A percentile compares a stretch with the other conserved stretches of the same genome.
Conservation (phyloP, 2,329 filamentous ascomycete genomes). For the Teratosphaeria nubilosa region DNA sequence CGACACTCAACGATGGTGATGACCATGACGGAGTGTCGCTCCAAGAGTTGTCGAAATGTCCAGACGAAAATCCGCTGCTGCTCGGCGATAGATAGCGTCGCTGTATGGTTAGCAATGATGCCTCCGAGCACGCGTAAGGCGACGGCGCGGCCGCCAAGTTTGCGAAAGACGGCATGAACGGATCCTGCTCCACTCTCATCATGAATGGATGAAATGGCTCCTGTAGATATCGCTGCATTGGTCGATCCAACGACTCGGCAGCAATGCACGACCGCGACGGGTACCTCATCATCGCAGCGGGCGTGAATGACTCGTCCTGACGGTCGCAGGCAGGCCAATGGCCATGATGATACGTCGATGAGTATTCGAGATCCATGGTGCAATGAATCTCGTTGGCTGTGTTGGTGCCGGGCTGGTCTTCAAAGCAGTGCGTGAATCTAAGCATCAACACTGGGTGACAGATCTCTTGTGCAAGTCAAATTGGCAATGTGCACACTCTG, state of each 20-base stretch:
- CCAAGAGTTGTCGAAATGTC: conserved; percentile 3
- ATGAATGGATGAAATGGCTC: conserved; percentile 1
- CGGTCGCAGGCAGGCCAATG: background rate
- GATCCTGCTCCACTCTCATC: background rate
- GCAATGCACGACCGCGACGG: background rate
- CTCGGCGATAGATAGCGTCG: conserved; percentile 5
- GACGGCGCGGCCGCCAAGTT: background rate
- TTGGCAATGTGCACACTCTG: no score
- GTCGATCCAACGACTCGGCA: background rate
- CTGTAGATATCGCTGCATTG: conserved; percentile 4
- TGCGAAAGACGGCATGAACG: background rate
- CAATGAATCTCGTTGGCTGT: background rate
- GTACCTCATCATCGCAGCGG: background rate
- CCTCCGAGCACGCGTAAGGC: background rate
- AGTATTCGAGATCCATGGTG: background rate
- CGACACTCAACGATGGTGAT: conserved; percentile 1
- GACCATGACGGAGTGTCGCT: conserved; percentile 2
- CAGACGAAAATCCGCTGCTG: conserved; percentile 5
- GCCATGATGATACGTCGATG: background rate
- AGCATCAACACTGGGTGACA: background rate
- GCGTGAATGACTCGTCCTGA: background rate
- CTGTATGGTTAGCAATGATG: background rate
- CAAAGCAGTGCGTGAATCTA: background rate
- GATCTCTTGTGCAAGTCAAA: background rate
- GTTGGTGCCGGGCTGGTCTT: background rate